Base-by-base conservation (phyloP, 2,329 filamentous ascomycete species). In the Byssoonygena ceratinophila region DNA sequence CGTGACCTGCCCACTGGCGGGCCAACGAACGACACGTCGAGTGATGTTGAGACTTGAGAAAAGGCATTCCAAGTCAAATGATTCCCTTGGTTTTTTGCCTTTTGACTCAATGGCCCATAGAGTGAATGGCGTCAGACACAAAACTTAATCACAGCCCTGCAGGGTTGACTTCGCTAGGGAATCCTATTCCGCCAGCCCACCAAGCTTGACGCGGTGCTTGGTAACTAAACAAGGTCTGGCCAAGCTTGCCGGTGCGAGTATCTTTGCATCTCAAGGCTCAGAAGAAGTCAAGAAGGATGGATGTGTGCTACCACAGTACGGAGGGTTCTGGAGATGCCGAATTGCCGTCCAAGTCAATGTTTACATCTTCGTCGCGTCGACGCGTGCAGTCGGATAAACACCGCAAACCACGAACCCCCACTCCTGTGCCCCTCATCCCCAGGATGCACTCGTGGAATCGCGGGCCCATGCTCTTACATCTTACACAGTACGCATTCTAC, bases 121-220 rank as follows among this genome's bases (percentile, higher is more conserved):
- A 25, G 31, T 14, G 14, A n/a, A 50, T 41, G 25, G 36, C 47
- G 23, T 50, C 37, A 39, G 14, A 12, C 47, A 20, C 9, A 11
- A 49, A 49, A 49, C 8, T 34, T 40, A 40, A 49, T 29, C 14
- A 6, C 46, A 49, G 46, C 46, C 46, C 36, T 49, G 46, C 46
- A 49, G 16, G 46, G 20, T 49, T 40, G 14, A 8, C 16, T 16
- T 32, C 9, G 27, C 27, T 29, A 9, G n/a, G 16, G 18, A 29
- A 44, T 31, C 20, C 20, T 9, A 16, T 32, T 40, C 47, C 41
- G 47, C 47, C 47, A 41, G 47, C 46, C 46, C 46, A 18, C 34
- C 31, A 4, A 25, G 7, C 20, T 14, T 41, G n/a, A n/a, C n/a
- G n/a, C 44, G 29, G 22, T 18, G 6, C 25, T 7, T 16, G 1